phyloP scores from a whole-genome alignment of 257 asterid species.

The Prunella vulgaris region DNA sequence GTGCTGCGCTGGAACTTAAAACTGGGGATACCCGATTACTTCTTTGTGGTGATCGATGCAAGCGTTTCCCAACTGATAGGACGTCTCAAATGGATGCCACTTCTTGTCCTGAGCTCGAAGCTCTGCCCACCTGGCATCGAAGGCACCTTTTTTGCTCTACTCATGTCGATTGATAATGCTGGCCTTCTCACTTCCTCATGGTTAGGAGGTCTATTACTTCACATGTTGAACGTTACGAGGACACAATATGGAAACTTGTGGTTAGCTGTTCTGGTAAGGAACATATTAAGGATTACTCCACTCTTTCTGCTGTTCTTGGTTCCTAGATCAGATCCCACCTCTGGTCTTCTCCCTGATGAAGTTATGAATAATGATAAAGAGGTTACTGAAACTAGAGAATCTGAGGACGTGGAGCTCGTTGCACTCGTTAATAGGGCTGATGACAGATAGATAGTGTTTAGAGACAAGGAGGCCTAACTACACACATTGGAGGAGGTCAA shows the following conservation, averaged over 20 bases:
- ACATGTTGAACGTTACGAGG: slow-evolving; percentile 58
- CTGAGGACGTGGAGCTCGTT: slow-evolving; percentile 68
- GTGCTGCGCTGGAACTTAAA: slow-evolving; percentile 73
- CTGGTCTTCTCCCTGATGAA: slow-evolving; percentile 51
- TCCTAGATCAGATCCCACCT: slow-evolving; percentile 58
- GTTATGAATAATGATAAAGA: slow-evolving; percentile 31
- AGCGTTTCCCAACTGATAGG: slow-evolving; percentile 72
- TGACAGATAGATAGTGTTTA: slow-evolving; percentile 38
- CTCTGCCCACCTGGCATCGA: slow-evolving; percentile 89
- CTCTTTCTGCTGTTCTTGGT: slow-evolving; percentile 57
- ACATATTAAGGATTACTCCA: slow-evolving; percentile 54
- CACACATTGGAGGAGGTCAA: neutral
- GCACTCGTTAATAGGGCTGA: slow-evolving; percentile 51
- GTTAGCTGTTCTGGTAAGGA: slow-evolving; percentile 73
- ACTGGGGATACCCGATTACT: slow-evolving; percentile 59
- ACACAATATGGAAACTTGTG: slow-evolving; percentile 58
- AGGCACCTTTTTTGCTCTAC: slow-evolving; percentile 88
- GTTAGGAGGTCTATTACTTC: slow-evolving; percentile 83
- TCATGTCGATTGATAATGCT: slow-evolving; percentile 84
- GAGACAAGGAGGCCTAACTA: neutral
- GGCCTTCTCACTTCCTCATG: slow-evolving; percentile 83
- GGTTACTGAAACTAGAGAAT: slow-evolving; percentile 26
- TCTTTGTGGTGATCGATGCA: slow-evolving; percentile 76
- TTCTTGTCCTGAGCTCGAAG: slow-evolving; percentile 77
- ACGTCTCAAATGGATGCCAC: slow-evolving; percentile 95